Base-by-base conservation (phyloP, 2,329 filamentous ascomycete species). In the Talaromyces amestolkiae region DNA sequence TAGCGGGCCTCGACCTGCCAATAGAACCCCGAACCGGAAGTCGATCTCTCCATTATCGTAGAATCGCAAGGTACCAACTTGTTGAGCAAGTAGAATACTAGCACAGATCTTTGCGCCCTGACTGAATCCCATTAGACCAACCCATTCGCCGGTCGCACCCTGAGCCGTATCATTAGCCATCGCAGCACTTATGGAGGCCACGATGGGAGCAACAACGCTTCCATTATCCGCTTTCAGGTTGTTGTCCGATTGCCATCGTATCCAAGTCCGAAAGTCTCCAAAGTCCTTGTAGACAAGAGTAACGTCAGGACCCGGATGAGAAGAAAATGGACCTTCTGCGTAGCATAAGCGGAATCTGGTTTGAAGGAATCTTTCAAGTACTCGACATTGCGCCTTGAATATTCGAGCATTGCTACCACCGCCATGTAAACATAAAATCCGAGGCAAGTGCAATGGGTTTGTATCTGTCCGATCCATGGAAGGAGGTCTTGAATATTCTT, bases 381-480 rank as follows among this genome's bases (percentile, higher is more conserved):
- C 80, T 68, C 90, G 89, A 69, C 87, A 86, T 78, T 93, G 91
- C 11, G 84, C 75, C 67, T 83, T 80, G 80, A 93, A 93, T 75
- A 93, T 86, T 41, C 82, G 74, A n/a, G 84, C 87, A 72, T 90
- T 92, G 69, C 89, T 87, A 67, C 91, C 90, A 71, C 90, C 90
- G 74, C 91, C 91, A 76, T 93, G 91, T 19, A 93, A 86, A 77
- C 90, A 93, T 70, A 93, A 87, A 70, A 93, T 87, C 65, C 90
- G 88, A 3, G 90, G 90, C 31, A 68, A 58, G 19, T 66, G 56
- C 0, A 66, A 47, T 13, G 60, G 67, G 13, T 17, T 19, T 19
- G 41, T 19, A 8, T 19, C 41, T 43, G 17, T 43, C n/a, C 2
- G 7, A 7, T 43, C 41, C 41, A 43, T 43, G 17, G 17, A 19